These are phyloP conservation scores for Elongisporangium undulatum DNA, from an alignment of 352 stramenopile genomes.

Conservation along the genomic window DNA sequence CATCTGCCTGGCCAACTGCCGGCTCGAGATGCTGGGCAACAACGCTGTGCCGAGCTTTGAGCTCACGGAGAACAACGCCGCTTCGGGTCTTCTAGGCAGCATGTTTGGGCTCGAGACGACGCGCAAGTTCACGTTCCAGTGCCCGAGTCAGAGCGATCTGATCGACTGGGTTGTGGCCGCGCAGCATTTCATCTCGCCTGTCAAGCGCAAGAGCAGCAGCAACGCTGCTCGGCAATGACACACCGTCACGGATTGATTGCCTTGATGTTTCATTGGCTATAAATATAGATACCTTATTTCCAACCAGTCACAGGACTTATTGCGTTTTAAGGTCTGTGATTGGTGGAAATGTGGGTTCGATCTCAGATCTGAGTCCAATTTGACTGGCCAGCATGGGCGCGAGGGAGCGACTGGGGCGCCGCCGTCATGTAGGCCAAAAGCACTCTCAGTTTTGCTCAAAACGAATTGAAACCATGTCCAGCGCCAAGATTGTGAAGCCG, in stretches of 20 bases:
- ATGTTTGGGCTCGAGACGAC: conserved; percentile 61
- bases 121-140: conserved; percentile 79
- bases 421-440: conserved; percentile 22
- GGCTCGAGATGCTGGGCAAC: conserved; percentile 73
- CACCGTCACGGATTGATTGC: background rate
- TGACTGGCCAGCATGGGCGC: conserved; percentile 24
- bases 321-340: background rate
- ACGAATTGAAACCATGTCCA: conserved; percentile 48
- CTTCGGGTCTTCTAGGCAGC: conserved; percentile 50
- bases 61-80: conserved; percentile 52
- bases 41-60: conserved; percentile 64
- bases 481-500: conserved; percentile 84
- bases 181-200: conserved; percentile 53
- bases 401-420: background rate
- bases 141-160: conserved; percentile 64
- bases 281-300: conserved; percentile 3
- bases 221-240: background rate
- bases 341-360: conserved; percentile 9
- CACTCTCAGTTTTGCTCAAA: conserved; percentile 52
- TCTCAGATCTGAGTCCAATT: conserved; percentile 21
- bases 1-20: conserved; percentile 59
- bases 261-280: background rate
- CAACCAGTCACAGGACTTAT: conserved; percentile 7
- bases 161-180: conserved; percentile 81
- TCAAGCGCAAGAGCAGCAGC: conserved; percentile 1